Evolutionary conservation across 2,329 filamentous ascomycete genomes (phyloP).

Genomic region (Periconia digitata): DNA sequence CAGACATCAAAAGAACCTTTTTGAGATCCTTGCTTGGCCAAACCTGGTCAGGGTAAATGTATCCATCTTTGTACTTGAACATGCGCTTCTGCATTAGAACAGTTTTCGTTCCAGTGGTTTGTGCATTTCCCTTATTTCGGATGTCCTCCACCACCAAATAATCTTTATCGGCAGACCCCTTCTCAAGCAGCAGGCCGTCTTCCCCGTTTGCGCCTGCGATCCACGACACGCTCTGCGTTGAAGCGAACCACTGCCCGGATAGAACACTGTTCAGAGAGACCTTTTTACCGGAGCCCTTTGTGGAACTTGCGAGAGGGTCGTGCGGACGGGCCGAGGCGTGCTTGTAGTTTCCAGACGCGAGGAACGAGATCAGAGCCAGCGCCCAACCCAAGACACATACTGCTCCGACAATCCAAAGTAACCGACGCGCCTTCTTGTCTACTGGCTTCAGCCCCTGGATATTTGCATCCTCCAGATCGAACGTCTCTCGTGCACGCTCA

Average conservation of each 20-base stretch:
- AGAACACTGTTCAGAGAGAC: conserved; percentile 74
- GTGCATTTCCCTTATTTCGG: conserved; percentile 51
- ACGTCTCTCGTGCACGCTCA: conserved; percentile 51
- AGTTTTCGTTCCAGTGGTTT: conserved; percentile 55
- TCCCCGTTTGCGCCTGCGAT: conserved; percentile 72
- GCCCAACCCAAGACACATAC: conserved; percentile 70
- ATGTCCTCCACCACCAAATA: conserved; percentile 90
- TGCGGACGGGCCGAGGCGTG: conserved; percentile 65
- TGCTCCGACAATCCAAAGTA: conserved; percentile 62
- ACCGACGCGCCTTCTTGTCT: conserved; percentile 65
- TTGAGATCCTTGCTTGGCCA: conserved; percentile 82
- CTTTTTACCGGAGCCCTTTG: conserved; percentile 67
- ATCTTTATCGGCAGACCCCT: conserved; percentile 60
- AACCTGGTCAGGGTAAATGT: conserved; percentile 60
- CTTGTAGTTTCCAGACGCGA: conserved; percentile 66
- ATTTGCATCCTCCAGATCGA: conserved; percentile 55
- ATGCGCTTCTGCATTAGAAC: conserved; percentile 72
- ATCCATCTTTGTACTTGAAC: conserved; percentile 62
- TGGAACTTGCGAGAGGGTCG: conserved; percentile 65
- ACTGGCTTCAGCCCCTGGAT: conserved; percentile 54
- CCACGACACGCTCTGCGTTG: conserved; percentile 71
- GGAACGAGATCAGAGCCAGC: conserved; percentile 66
- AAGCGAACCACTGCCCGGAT: conserved; percentile 65
- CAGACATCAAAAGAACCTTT: conserved; percentile 80
- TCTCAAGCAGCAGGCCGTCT: conserved; percentile 83